Evolutionary conservation across 75 land plant species (phyloP), one percentile per base, ranked within the genome.

Genomic region (Chamaecyparis obtusa): DNA sequence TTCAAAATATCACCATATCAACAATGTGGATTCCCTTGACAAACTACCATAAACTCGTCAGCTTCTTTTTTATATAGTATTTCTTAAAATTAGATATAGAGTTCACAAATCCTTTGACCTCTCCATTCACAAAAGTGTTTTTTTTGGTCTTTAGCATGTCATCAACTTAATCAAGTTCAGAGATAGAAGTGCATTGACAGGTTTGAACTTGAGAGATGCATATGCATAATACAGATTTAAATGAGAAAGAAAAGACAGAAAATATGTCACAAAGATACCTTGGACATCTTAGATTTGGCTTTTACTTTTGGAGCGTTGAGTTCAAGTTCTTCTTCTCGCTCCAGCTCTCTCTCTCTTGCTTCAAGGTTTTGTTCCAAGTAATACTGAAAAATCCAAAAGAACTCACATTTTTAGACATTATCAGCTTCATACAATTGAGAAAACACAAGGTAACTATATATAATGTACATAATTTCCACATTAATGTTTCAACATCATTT

Each of bases 281-380:
- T 96, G 32, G 98, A 95, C 99, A 97, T 97, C 88, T 96, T 97
- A 2, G 98, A 97, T 91, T 97, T 97, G 78, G 99, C 93, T 87
- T 97, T 97, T 51, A 91, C 88, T 87, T 93, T 91, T 2, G 99
- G 98, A 54, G 94, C 95, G 75, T 92, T 96, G 21, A 88, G 92
- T 24, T 96, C 98, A 35, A 97, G 95, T 89, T 97, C 98, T 69
- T 88, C 94, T 87, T 97, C 98, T 13, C 99, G 93, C 83, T 93
- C 99, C 9, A 95, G 90, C 67, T 94, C 96, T 87, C 86, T 89
- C 55, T 85, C 86, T 86, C 99, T 89, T 13, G 99, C 99, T 72
- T 97, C 98, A 36, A 97, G 89, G 87, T 97, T 96, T 84, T 95
- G 94, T 90, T 97, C 97, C 64, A 97, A 76, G 77, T 97, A 97